Conservation (phyloP, 1,139 yeast species). For the Zhuliangozyma blackwelliae region DNA sequence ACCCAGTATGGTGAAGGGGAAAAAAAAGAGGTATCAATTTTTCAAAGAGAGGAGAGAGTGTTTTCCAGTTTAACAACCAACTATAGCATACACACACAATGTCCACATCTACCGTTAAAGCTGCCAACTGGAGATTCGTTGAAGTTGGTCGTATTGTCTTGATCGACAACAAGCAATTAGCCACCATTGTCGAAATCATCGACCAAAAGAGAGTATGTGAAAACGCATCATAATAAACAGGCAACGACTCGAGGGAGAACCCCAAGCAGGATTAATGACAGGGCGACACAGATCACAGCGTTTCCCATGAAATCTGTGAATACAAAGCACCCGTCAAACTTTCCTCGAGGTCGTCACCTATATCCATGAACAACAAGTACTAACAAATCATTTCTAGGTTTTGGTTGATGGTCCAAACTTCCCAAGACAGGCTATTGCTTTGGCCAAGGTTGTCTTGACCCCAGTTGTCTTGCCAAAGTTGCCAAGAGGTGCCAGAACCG, state of each 20-base stretch:
- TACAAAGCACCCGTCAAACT: too few relatives aligned
- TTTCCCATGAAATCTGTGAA: too few relatives aligned
- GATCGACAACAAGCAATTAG: constrained; percentile 77
- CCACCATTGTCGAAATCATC: constrained; percentile 95
- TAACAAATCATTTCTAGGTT: constrained; percentile 46
- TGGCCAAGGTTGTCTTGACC: constrained; percentile 88
- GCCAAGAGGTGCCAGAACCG: constrained; percentile 93
- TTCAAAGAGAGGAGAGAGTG: constrained; percentile 2
- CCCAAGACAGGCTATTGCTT: constrained; percentile 86
- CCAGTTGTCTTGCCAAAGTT: constrained; percentile 80
- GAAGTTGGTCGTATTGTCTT: constrained; percentile 99
- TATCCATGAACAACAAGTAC: constrained; percentile 12
- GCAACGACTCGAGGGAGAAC: not conserved
- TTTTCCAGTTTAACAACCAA: constrained; percentile 4
- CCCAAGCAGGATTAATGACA: not conserved
- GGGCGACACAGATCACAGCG: not conserved
- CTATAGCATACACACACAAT: constrained; percentile 9
- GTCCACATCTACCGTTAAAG: constrained; percentile 71
- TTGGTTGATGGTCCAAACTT: constrained; percentile 96
- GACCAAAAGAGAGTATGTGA: constrained; percentile 96
- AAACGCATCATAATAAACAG: not conserved
- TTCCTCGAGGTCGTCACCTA: too few relatives aligned
- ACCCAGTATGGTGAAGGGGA: not conserved
- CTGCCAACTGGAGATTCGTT: constrained; percentile 98
- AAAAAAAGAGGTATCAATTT: constrained; percentile 5